phyloP scores from a whole-genome alignment of 345 rosid genomes.

The Syzygium oleosum region DNA sequence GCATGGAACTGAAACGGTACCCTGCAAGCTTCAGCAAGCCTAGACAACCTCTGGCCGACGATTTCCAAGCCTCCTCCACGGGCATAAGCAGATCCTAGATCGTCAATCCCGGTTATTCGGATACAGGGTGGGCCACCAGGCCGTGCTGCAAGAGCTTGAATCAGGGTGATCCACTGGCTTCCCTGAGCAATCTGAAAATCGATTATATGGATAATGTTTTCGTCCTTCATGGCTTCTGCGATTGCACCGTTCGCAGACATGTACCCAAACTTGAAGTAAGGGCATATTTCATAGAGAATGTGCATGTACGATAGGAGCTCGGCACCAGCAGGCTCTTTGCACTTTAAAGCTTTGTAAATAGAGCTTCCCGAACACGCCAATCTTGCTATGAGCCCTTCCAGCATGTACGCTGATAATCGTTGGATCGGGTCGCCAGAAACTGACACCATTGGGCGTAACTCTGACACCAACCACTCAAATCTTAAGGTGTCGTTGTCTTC shows the following conservation, averaged over 20 bases:
- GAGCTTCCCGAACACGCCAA: constrained; percentile 76
- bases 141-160: constrained; percentile 79
- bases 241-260: constrained; percentile 95
- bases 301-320: constrained; percentile 90
- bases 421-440: constrained; percentile 90
- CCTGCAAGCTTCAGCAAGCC: constrained; percentile 56
- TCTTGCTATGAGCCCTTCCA: constrained; percentile 84
- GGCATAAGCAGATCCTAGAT: constrained; percentile 68
- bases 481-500: constrained; percentile 39
- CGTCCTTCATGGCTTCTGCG: constrained; percentile 84
- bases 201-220: constrained; percentile 63
- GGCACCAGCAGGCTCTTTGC: constrained; percentile 75
- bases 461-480: constrained; percentile 54
- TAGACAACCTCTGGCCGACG: constrained; percentile 65
- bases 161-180: constrained; percentile 83
- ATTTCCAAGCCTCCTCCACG: constrained; percentile 81
- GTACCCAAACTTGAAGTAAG: constrained; percentile 91
- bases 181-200: constrained; percentile 90
- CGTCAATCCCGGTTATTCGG: constrained; percentile 86
- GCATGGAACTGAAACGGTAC: constrained; percentile 79
- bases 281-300: constrained; percentile 77
- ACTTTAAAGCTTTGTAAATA: constrained; percentile 71
- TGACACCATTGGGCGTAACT: constrained; percentile 68
- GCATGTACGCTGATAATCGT: constrained; percentile 82
- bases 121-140: constrained; percentile 83